Conservation (phyloP, 331 rosid genomes). For the Stylosanthes scabra region DNA sequence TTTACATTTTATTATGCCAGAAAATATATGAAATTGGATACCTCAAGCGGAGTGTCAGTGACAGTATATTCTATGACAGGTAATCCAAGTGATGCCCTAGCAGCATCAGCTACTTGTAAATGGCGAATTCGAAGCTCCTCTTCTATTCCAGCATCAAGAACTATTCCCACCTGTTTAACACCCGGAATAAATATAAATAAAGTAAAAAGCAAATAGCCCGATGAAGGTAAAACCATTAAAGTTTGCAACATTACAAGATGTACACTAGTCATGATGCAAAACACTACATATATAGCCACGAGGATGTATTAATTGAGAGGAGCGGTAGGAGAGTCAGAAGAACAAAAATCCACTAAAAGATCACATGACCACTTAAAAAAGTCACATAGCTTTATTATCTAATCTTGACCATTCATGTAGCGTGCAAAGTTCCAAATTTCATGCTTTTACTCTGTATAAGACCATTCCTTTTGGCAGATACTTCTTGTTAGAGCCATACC, state of each 20-base stretch:
- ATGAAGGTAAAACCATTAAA: neutral
- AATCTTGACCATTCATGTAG: too few relatives aligned
- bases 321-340: too few relatives aligned
- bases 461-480: too few relatives aligned
- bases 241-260: slow-evolving; percentile 22
- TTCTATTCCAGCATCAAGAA: slow-evolving; percentile 90
- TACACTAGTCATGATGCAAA: slow-evolving; percentile 1
- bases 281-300: neutral
- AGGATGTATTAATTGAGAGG: neutral
- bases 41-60: slow-evolving; percentile 84
- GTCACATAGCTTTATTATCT: too few relatives aligned
- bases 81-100: slow-evolving; percentile 93
- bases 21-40: slow-evolving; percentile 34
- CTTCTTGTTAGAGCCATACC: slow-evolving; percentile 46
- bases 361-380: too few relatives aligned
- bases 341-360: too few relatives aligned
- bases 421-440: too few relatives aligned
- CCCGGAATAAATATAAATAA: neutral
- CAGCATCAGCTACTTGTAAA: slow-evolving; percentile 92
- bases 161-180: slow-evolving; percentile 75
- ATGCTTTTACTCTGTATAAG: too few relatives aligned
- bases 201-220: slow-evolving; percentile 5
- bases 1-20: slow-evolving; percentile 16
- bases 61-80: slow-evolving; percentile 78
- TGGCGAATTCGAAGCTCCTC: slow-evolving; percentile 79